Percentiles rank a stretch among this genome's conserved stretches.
phyloP scores from a whole-genome alignment of 495 filamentous ascomycete genomes.

The Podospora anserina region DNA sequence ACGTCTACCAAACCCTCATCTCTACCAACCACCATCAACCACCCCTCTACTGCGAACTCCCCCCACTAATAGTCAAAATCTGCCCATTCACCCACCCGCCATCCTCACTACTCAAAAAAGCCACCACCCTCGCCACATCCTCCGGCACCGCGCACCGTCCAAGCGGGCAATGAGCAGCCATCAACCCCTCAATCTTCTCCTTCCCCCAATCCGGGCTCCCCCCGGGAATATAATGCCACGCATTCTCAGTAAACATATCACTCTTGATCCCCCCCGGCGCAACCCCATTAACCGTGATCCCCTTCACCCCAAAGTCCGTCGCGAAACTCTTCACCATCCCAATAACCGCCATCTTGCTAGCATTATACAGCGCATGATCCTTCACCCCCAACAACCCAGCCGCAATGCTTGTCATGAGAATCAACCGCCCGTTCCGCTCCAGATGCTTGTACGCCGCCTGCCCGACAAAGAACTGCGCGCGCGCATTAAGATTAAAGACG shows the following conservation, averaged over 20 bases:
- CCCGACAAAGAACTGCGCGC: constrained; percentile 81
- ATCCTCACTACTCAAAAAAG: constrained; percentile 55
- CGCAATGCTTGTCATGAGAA: constrained; percentile 57
- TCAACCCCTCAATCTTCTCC: constrained; percentile 36
- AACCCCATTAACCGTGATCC: constrained; percentile 73
- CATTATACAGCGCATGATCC: constrained; percentile 73
- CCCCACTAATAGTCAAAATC: not conserved
- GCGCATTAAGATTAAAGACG: constrained; percentile 72
- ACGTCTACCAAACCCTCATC: not conserved
- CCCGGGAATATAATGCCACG: constrained; percentile 62
- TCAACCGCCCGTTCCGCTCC: constrained; percentile 63
- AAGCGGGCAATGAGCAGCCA: constrained; percentile 37
- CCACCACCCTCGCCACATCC: constrained; percentile 57
- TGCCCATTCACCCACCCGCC: constrained; percentile 58
- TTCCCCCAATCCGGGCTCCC: constrained; percentile 27
- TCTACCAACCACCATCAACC: not conserved
- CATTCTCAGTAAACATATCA: constrained; percentile 70
- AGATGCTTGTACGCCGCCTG: constrained; percentile 71
- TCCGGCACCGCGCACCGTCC: constrained; percentile 48
- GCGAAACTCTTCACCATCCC: constrained; percentile 75
- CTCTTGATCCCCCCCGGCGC: constrained; percentile 76
- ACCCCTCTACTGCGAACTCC: not conserved
- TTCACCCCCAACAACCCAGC: constrained; percentile 57
- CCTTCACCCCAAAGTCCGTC: constrained; percentile 65
- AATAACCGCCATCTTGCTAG: constrained; percentile 73